A percentile compares a stretch with the other conserved stretches of the same genome.
Evolutionary conservation across 2,329 filamentous ascomycete genomes (phyloP).

Genomic region (Neurospora sp.): DNA sequence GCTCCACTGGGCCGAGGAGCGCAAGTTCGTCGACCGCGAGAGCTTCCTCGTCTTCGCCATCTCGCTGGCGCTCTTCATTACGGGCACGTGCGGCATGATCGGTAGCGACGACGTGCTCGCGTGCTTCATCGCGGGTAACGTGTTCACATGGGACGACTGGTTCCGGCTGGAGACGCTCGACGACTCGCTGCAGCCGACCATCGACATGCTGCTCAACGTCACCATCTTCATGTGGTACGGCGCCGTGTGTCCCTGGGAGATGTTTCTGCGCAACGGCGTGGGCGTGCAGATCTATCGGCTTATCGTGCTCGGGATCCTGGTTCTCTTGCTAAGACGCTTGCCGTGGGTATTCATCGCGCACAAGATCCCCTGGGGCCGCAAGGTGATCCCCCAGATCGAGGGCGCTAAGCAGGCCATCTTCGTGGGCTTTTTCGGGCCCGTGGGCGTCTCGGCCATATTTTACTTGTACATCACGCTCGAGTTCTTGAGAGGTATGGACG

Average conservation of each 20-base stretch:
- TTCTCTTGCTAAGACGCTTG: constrained; percentile 67
- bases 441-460: constrained; percentile 85
- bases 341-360: constrained; percentile 69
- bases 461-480: constrained; percentile 71
- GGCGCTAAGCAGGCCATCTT: constrained; percentile 67
- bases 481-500: constrained; percentile 53
- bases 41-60: constrained; percentile 84
- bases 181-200: constrained; percentile 85
- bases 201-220: constrained; percentile 90
- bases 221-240: constrained; percentile 87
- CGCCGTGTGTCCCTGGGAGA: constrained; percentile 70
- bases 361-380: constrained; percentile 30
- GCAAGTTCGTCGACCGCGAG: constrained; percentile 73
- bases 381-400: constrained; percentile 65
- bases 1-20: constrained; percentile 75
- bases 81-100: constrained; percentile 78
- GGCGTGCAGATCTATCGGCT: constrained; percentile 62
- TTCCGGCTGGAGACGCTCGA: constrained; percentile 83
- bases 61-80: constrained; percentile 74
- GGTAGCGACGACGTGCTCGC: constrained; percentile 85
- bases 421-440: constrained; percentile 87
- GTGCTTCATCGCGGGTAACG: constrained; percentile 86
- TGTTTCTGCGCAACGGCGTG: constrained; percentile 56
- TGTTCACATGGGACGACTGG: constrained; percentile 91
- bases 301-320: constrained; percentile 61